phyloP scores from a whole-genome alignment of 805 yeast species.

The Dipodascus geniculatus region DNA sequence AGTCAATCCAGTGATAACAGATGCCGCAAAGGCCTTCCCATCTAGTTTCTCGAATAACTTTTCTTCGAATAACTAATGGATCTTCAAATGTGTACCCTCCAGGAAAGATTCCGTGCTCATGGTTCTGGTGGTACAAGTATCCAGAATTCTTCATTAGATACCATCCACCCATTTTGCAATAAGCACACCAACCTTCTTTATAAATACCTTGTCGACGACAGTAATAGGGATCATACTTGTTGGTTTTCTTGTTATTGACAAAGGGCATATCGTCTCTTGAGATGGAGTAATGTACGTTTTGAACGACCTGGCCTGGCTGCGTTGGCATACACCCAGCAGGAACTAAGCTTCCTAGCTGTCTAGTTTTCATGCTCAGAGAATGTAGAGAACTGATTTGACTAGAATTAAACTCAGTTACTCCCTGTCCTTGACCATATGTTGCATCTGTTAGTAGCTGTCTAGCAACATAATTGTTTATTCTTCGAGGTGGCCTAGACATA shows the following conservation, averaged over 20 bases:
- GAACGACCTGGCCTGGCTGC: background rate
- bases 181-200: constrained; percentile 18
- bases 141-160: constrained; percentile 16
- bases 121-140: constrained; percentile 18
- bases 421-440: constrained; percentile 10
- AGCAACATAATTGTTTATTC: constrained; percentile 15
- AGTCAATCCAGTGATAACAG: constrained; percentile 18
- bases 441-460: constrained; percentile 13
- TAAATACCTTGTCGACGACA: constrained; percentile 10
- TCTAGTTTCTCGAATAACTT: constrained; percentile 13
- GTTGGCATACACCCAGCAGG: constrained; percentile 5
- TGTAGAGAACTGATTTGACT: constrained; percentile 6
- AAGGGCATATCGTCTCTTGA: constrained; percentile 1
- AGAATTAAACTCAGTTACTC: constrained; percentile 11
- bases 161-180: constrained; percentile 14
- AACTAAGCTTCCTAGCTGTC: constrained; percentile 2
- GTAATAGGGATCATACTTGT: constrained; percentile 15
- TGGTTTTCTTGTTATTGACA: constrained; percentile 7
- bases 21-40: constrained; percentile 20
- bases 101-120: constrained; percentile 19
- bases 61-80: constrained; percentile 16
- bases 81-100: constrained; percentile 17
- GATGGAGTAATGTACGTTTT: constrained; percentile 2
- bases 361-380: constrained; percentile 10
- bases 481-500: constrained; percentile 16